Conservation (phyloP, 1,284 basidiomycete genomes). For the Termitomyces sp. region DNA sequence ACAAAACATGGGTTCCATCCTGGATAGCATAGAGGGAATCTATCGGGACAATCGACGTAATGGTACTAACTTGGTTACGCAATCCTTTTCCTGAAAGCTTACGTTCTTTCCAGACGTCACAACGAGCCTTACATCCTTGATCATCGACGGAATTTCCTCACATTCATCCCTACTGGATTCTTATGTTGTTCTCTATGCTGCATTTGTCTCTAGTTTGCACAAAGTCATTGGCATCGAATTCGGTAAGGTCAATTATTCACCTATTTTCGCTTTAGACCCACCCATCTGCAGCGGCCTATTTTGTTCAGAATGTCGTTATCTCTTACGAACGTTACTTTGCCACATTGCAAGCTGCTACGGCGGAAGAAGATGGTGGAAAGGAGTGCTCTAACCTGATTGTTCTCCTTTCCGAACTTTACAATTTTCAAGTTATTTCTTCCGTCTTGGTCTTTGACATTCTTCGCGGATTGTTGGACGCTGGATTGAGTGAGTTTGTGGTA, state of each 20-base stretch:
- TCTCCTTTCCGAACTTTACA: constrained; percentile 90
- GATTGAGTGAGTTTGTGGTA: constrained; percentile 74
- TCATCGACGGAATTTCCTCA: constrained; percentile 81
- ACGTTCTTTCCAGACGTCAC: constrained; percentile 63
- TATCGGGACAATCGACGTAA: constrained; percentile 80
- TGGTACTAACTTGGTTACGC: constrained; percentile 42
- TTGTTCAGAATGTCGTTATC: constrained; percentile 65
- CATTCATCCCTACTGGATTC: constrained; percentile 85
- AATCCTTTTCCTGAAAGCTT: constrained; percentile 4
- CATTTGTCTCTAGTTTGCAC: constrained; percentile 82
- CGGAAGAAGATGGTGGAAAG: constrained; percentile 55
- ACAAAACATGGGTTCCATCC: constrained; percentile 81
- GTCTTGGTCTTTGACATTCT: constrained; percentile 89
- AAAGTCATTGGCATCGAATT: constrained; percentile 89
- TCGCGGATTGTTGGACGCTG: constrained; percentile 64
- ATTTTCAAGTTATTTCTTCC: constrained; percentile 89
- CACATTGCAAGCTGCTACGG: constrained; percentile 21
- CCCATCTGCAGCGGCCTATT: constrained; percentile 58
- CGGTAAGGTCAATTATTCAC: constrained; percentile 40
- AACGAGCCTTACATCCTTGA: constrained; percentile 69
- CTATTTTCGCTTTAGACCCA: background rate
- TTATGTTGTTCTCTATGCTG: constrained; percentile 88
- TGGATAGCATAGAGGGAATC: constrained; percentile 73
- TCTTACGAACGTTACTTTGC: constrained; percentile 60
- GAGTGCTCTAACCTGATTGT: constrained; percentile 88